Evolutionary conservation across 2,329 filamentous ascomycete genomes (phyloP), one percentile per base, ranked within the genome.

Genomic region (Ophiostoma triangulosporum): DNA sequence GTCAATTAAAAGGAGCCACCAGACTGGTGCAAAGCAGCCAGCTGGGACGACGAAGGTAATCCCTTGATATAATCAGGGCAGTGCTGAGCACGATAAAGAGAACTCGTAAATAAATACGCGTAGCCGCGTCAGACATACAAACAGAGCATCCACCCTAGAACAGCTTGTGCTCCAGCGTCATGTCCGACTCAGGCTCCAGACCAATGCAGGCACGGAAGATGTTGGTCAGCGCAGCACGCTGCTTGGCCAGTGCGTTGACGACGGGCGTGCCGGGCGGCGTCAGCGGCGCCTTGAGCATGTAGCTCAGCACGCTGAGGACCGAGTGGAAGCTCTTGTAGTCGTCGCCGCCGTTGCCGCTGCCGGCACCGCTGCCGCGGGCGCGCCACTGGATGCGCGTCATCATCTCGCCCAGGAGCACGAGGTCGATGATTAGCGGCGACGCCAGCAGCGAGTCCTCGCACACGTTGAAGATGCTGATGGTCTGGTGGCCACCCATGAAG

Each of bases 331-430:
- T 84, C 76, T 86, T 88, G 77, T 84, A 98, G 52, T 89, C 85
- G 75, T 24, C 29, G 73, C 76, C 46, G 60, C 65, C 67, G 57
- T 64, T 73, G 75, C 24, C 27, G 73, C 76, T 43, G 60, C 65
- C 67, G 57, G 65, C 73, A 53, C 72, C 77, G 57, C 73, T 74
- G 57, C 66, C 73, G 54, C 73, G 70, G 43, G 78, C 70, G 73
- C 85, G 89, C 91, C 93, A 98, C 73, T 88, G 82, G 67, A 98
- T 90, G 65, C 93, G 89, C 55, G 93, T 97, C 90, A 98, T 96
- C 77, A 98, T 88, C 77, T 98, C 93, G 33, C 93, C 80, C 61
- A 97, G 76, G 57, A 98, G 69, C 50, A 96, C 89, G 57, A 98
- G 77, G 68, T 98, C 93, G 64, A 98, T 95, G 76, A 98, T 98